Conservation (phyloP, 2,329 filamentous ascomycete species). For the Trichoderma aggressivum region DNA sequence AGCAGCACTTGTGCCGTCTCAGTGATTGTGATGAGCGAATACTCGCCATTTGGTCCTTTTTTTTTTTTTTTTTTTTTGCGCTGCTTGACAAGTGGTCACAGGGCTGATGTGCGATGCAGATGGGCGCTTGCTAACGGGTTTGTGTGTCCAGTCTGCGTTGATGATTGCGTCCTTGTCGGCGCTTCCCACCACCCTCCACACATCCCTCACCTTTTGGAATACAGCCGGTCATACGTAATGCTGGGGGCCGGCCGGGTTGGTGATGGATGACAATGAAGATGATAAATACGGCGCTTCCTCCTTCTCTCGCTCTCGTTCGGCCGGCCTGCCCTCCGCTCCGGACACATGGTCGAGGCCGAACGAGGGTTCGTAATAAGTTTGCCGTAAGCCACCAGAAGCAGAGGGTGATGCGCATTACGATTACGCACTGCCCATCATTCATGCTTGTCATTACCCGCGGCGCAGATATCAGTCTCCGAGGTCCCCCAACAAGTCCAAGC, state of each 20-base stretch:
- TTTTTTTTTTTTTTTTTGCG: not conserved
- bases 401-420: constrained; percentile 4
- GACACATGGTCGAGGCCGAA: not conserved
- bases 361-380: not conserved
- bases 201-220: not conserved
- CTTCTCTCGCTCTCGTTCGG: not conserved
- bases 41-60: too few relatives aligned
- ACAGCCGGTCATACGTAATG: constrained; percentile 8
- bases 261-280: constrained; percentile 5
- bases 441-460: not conserved
- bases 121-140: constrained; percentile 7
- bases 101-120: constrained; percentile 7
- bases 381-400: not conserved
- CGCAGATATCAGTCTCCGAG: constrained; percentile 13
- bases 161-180: constrained; percentile 1
- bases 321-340: not conserved
- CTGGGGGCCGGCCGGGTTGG: constrained; percentile 1
- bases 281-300: constrained; percentile 12
- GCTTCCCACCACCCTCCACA: constrained; percentile 9
- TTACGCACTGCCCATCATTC: not conserved
- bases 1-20: not conserved
- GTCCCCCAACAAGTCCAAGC: constrained; percentile 1
- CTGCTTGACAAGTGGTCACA: constrained; percentile 16
- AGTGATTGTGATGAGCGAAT: not conserved
- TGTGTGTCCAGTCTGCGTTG: not conserved